Base-by-base conservation (phyloP, 2,329 filamentous ascomycete species). In the Xylariaceae sp. region DNA sequence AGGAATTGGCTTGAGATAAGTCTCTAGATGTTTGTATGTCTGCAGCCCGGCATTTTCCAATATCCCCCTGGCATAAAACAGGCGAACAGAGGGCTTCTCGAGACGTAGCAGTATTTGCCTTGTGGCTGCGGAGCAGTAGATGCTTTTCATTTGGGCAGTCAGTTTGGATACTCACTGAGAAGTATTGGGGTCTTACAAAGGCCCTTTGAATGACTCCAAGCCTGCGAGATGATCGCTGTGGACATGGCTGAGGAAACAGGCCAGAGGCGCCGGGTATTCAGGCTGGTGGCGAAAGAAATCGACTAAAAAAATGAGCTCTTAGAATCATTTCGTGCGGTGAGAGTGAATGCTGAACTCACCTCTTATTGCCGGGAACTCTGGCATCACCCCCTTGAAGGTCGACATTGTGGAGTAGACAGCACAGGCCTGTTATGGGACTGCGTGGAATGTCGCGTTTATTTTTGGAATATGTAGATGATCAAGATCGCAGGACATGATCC, bases 171-270 rank as follows among this genome's bases (percentile, higher is more conserved):
- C 2, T 1, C 2, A 1, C 49, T 3, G 3, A 30, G 15, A 5
- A 50, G 8, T 18, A n/a, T 8, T 13, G 9, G 8, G 23, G 57
- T 30, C 76, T 48, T 72, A 84, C 81, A 96, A 96, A 0, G 90
- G 89, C 34, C 89, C 85, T 51, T 85, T 83, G 56, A 92, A 80
- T 10, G 80, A 83, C 66, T 96, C 91, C 1, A 97, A 80, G 0
- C 93, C 92, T 41, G 82, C 81, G 1, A 97, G 81, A 73, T 97
- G 93, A 68, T 97, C 92, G 64, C 88, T 95, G 71, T 97, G 93
- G 1, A 95, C 86, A 81, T 97, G 93, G 73, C 89, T 95, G 30
- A 97, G 79, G 70, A 97, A 96, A 72, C 88, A 94, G 13, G 89
- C 92, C 57, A 94, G 74, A 0, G 91, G 89, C 3, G 88, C 81